A percentile compares a stretch with the other conserved stretches of the same genome.
Evolutionary conservation across 2,329 filamentous ascomycete genomes (phyloP).

Genomic region (Zasmidium cellare): DNA sequence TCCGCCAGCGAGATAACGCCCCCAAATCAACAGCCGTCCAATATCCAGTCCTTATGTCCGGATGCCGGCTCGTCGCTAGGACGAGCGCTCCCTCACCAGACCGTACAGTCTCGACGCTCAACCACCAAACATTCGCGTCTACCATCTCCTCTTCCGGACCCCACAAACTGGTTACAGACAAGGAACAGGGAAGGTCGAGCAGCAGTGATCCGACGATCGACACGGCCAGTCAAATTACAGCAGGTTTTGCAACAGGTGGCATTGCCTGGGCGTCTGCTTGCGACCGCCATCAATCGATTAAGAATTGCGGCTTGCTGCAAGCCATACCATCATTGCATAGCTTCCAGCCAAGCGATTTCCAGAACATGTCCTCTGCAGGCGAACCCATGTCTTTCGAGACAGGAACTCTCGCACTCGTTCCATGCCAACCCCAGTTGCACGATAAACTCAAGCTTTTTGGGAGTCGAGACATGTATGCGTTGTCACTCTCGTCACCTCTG

Average conservation of each 20-base stretch:
- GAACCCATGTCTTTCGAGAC: neutral
- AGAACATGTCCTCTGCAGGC: neutral
- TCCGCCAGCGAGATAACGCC: neutral
- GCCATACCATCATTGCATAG: slow-evolving; percentile 6
- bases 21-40: neutral
- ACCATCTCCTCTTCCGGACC: neutral
- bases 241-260: neutral
- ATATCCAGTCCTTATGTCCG: neutral
- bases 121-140: too few relatives aligned
- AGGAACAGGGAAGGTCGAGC: neutral
- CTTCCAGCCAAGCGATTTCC: slow-evolving; percentile 1
- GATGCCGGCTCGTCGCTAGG: neutral
- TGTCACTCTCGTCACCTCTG: slow-evolving; percentile 1
- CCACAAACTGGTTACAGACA: slow-evolving; percentile 1
- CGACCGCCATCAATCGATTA: neutral
- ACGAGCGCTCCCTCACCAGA: neutral
- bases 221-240: slow-evolving; percentile 1
- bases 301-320: neutral
- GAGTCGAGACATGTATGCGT: slow-evolving; percentile 6
- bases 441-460: neutral
- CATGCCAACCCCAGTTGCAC: neutral
- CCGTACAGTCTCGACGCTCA: too few relatives aligned
- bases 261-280: neutral
- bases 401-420: neutral
- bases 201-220: slow-evolving; percentile 4